Evolutionary conservation across 2,329 filamentous ascomycete genomes (phyloP).

Genomic region (Penicillium griseofulvum): DNA sequence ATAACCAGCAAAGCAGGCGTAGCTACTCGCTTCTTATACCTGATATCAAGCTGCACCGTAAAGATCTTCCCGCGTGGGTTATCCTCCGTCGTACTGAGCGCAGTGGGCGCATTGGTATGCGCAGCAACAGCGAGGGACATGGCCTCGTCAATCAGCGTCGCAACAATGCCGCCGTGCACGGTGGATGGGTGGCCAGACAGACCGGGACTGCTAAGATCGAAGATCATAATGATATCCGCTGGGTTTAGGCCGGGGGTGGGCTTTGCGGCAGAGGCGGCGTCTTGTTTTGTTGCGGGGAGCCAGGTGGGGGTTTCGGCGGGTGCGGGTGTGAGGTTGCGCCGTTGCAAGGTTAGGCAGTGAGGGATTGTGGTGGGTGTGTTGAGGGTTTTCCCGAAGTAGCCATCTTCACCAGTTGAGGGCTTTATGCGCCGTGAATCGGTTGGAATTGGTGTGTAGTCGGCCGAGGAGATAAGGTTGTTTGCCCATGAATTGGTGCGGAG

Average conservation of each 20-base stretch:
- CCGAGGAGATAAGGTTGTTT: conserved; percentile 30
- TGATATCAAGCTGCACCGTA: conserved; percentile 42
- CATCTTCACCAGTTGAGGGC: conserved; percentile 42
- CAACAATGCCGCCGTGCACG: conserved; percentile 43
- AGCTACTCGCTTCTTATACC: conserved; percentile 39
- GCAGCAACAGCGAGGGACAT: conserved; percentile 42
- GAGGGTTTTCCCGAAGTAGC: conserved; percentile 42
- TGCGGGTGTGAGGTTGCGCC: conserved; percentile 26
- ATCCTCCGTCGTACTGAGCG: not conserved
- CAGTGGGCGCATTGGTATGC: conserved; percentile 21
- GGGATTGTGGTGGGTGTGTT: conserved; percentile 42
- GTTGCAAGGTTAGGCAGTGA: conserved; percentile 40
- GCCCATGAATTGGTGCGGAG: conserved; percentile 32
- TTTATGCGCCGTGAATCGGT: conserved; percentile 43
- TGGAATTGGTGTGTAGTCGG: conserved; percentile 38
- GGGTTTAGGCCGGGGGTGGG: conserved; percentile 25
- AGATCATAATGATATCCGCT: conserved; percentile 40
- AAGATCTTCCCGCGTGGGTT: conserved; percentile 34
- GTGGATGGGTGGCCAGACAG: conserved; percentile 41
- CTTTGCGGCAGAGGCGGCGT: conserved; percentile 22
- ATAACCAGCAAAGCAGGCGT: conserved; percentile 40
- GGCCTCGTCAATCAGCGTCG: conserved; percentile 45
- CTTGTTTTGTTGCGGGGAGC: conserved; percentile 26
- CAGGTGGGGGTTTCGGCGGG: conserved; percentile 22
- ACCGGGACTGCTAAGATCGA: conserved; percentile 35